Evolutionary conservation across 1,139 yeast genomes (phyloP).

Genomic region (Suhomyces bolitotheri): DNA sequence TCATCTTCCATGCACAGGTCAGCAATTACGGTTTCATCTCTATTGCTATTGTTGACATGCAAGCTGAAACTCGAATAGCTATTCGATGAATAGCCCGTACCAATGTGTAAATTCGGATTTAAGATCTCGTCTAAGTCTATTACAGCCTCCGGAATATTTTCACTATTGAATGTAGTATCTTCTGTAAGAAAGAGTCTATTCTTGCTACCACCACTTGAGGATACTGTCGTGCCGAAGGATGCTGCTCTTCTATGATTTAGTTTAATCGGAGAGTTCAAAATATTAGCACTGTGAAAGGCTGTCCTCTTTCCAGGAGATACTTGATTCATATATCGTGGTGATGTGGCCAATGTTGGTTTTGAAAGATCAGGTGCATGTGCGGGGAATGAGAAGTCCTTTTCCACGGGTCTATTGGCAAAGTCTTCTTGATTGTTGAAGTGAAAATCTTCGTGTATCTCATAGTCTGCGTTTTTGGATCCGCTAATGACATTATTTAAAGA

Average conservation of each 20-base stretch:
- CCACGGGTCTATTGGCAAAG: constrained; percentile 26
- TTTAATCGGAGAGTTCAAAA: constrained; percentile 41
- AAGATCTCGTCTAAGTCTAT: constrained; percentile 64
- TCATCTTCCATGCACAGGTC: constrained; percentile 30
- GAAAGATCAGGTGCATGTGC: constrained; percentile 21
- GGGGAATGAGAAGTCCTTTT: constrained; percentile 35
- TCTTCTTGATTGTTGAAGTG: constrained; percentile 40
- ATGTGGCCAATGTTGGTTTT: constrained; percentile 8
- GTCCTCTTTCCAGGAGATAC: constrained; percentile 14
- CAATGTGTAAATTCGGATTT: constrained; percentile 39
- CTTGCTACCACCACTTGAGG: constrained; percentile 17
- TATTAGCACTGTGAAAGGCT: constrained; percentile 14
- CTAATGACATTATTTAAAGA: constrained; percentile 12
- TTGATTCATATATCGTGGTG: constrained; percentile 12
- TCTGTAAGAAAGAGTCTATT: constrained; percentile 36
- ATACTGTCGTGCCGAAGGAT: constrained; percentile 18
- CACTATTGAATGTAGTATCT: constrained; percentile 31
- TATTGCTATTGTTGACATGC: constrained; percentile 30
- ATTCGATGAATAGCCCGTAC: constrained; percentile 17
- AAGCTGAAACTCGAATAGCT: constrained; percentile 11
- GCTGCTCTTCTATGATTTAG: constrained; percentile 27
- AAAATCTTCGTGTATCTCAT: constrained; percentile 24
- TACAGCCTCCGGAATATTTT: constrained; percentile 59
- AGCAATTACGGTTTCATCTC: constrained; percentile 53
- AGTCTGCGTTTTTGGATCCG: constrained; percentile 4